Base-by-base conservation (phyloP, 768 basidiomycete genomes). In the Mycena belliarum region DNA sequence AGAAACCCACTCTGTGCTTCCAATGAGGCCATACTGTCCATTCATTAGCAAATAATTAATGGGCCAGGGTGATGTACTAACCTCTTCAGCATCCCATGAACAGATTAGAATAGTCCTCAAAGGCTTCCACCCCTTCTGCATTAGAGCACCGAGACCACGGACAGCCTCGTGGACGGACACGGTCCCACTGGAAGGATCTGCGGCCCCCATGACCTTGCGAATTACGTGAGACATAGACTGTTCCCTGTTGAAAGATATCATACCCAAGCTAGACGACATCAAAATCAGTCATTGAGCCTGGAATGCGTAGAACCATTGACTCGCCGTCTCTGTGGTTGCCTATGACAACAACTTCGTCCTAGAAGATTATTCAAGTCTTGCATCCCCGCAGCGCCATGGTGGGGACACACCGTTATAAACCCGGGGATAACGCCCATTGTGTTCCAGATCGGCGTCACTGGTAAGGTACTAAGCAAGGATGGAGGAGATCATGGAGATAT, bases 251-350 rank as follows among this genome's bases (percentile, higher is more conserved):
- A 14, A 46, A 4, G 21, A 28, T 40, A 40, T 59, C 55, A 11
- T 57, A 60, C 57, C 46, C 52, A 64, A 49, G 60, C 57, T 63
- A 14, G 3, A 24, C 16, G 49, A 7, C 26, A 40, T 25, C 25
- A 41, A 24, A 5, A 1, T 52, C 37, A 51, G 37, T 42, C 25
- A 29, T 15, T 4, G 5, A 28, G 6, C n/a, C 2, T 8, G 18
- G n/a, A 18, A 42, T 28, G 16, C 9, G 10, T n/a, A 29, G 15
- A 41, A 18, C 15, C n/a, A n/a, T 11, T 4, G 23, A 55, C 77
- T 61, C 53, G 78, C 84, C 86, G 74, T 89, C 88, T n/a, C 88
- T 76, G 68, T 91, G 89, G 63, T 85, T 86, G 9, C 89, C 89
- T 28, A 91, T 60, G 12, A 91, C 69, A 40, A 91, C 79, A 9